Evolutionary conservation across 768 basidiomycete genomes (phyloP).

Genomic region (Psilocybe cubensis): DNA sequence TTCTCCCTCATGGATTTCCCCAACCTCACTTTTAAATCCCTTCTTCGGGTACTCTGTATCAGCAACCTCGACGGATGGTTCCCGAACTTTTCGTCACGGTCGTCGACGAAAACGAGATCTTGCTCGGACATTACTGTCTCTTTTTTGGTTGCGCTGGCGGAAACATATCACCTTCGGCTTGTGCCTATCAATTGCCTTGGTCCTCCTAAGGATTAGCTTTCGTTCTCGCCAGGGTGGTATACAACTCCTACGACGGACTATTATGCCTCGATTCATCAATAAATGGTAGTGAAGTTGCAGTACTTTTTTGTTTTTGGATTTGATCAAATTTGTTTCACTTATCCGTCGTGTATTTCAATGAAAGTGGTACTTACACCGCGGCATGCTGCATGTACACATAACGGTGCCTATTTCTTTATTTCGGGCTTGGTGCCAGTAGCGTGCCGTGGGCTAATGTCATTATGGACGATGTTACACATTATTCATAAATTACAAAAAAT

Average conservation of each 20-base stretch:
- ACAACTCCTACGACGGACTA: constrained; percentile 22
- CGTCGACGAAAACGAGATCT: constrained; percentile 75
- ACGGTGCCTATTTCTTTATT: neutral
- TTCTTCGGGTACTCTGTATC: constrained; percentile 75
- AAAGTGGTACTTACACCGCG: neutral
- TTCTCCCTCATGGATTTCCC: constrained; percentile 39
- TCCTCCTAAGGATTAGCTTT: constrained; percentile 30
- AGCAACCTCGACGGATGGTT: constrained; percentile 30
- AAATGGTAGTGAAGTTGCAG: neutral
- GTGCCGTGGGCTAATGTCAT: neutral
- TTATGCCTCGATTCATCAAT: constrained; percentile 6
- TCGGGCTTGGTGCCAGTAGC: neutral
- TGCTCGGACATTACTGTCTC: constrained; percentile 55
- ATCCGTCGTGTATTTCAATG: neutral
- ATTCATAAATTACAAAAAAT: constrained; percentile 56
- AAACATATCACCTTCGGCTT: constrained; percentile 40
- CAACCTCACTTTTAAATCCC: constrained; percentile 68
- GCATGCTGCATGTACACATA: no score
- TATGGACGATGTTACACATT: neutral
- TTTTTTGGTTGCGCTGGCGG: constrained; percentile 74
- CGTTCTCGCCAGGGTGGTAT: constrained; percentile 20
- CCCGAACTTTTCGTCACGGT: constrained; percentile 56
- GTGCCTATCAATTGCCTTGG: constrained; percentile 31
- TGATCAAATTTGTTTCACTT: no score
- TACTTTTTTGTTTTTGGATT: neutral